Evolutionary conservation across 1,139 yeast genomes (phyloP), one percentile per base, ranked within the genome.

Genomic region (Hansenula anomala): DNA sequence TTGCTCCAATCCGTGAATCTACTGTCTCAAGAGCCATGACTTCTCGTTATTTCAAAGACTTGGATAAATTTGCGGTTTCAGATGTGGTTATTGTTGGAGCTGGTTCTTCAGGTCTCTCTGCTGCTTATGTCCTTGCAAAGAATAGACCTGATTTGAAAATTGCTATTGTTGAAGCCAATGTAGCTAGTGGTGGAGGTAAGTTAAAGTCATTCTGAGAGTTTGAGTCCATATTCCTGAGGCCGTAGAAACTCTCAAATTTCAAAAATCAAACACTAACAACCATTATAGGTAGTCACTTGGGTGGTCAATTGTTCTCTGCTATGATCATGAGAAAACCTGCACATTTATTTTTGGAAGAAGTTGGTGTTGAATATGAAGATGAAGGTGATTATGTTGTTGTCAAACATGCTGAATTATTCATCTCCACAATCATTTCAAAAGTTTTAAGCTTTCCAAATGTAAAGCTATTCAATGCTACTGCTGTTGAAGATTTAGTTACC

Each of bases 11-110:
- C 52, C 72, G 90, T 45, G 92, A 83, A 63, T 78, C 88, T 10
- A 78, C 85, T 4, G 90, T 83, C 28, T 80, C 90, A n/a, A 72
- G 92, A 45, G 92, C 92, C 28, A 83, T 84, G 92, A 82, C 90
- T 37, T 71, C 67, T 49, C 75, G 92, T 47, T 84, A 83, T 65
- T 83, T 82, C 59, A 73, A 75, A 35, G 92, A 83, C 55, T 64
- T 83, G 54, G 87, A 83, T 64, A 80, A 76, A 58, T 81, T 75
- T 57, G 80, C 89, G 26, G 90, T 83, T 53, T 74, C 84, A 17
- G 92, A 83, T 46, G 75, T 83, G 36, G 86, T 83, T 31, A 78
- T 83, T 54, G 73, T 83, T 47, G 92, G 92, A 41, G 90, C 89
- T 30, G 92, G 92, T 28, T 80, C 87, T 18, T 80, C 88, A 31